Conservation (phyloP, 2,329 filamentous ascomycete species). For the Colletotrichum zoysiae region DNA sequence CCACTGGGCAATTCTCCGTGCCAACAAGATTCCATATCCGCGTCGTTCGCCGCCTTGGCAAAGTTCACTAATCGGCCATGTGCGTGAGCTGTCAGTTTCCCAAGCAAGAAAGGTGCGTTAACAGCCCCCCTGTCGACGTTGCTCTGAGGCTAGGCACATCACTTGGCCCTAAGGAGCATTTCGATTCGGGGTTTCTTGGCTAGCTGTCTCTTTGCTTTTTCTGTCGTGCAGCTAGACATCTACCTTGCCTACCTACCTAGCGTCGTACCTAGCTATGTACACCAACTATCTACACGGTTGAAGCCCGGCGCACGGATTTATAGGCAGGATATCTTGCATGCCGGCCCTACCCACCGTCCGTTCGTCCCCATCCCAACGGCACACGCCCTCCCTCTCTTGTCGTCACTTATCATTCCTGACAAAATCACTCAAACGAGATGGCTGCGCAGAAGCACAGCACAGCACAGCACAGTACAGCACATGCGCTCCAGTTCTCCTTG, state of each 20-base stretch:
- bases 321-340: constrained; percentile 29
- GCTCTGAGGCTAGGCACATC: background rate
- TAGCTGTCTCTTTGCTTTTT: constrained; percentile 16
- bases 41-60: constrained; percentile 11
- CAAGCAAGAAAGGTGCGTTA: constrained; percentile 11
- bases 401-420: constrained; percentile 35
- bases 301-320: background rate
- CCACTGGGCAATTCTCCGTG: background rate
- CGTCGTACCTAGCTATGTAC: too few relatives aligned
- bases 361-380: background rate
- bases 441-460: too few relatives aligned
- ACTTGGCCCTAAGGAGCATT: background rate
- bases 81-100: constrained; percentile 33
- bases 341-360: constrained; percentile 4
- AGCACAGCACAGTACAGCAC: too few relatives aligned
- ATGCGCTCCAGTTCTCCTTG: constrained; percentile 28
- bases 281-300: background rate
- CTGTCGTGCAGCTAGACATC: background rate
- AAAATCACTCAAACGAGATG: constrained; percentile 39
- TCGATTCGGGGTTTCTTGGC: background rate
- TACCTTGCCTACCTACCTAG: too few relatives aligned
- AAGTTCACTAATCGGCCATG: constrained; percentile 37
- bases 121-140: constrained; percentile 17
- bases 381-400: constrained; percentile 3
- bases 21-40: constrained; percentile 3